phyloP scores from a whole-genome alignment of 169 alveolate genomes.

The Plasmodium sp. region DNA sequence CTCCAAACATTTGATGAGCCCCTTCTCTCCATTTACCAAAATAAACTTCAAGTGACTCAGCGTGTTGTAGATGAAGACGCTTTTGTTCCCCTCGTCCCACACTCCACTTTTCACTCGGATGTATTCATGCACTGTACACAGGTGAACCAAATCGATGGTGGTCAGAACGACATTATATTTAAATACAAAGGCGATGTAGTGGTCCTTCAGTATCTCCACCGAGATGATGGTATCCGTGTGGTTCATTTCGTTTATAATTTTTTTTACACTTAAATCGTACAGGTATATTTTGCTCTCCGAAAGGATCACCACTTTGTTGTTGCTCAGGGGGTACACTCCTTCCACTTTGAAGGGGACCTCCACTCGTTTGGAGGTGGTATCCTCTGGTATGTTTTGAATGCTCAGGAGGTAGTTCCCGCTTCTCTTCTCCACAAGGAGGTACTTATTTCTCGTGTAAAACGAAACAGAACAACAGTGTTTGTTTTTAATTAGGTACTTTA shows the following conservation, averaged over 20 bases:
- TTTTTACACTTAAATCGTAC: constrained; percentile 56
- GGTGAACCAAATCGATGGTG: constrained; percentile 74
- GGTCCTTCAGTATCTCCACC: constrained; percentile 73
- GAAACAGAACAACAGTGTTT: constrained; percentile 37
- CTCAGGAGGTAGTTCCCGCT: constrained; percentile 15
- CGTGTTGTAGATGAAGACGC: constrained; percentile 76
- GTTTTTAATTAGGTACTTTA: constrained; percentile 22
- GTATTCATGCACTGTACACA: constrained; percentile 75
- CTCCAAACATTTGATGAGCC: constrained; percentile 59
- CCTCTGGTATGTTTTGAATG: constrained; percentile 70
- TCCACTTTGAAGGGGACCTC: constrained; percentile 48
- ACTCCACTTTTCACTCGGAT: constrained; percentile 79
- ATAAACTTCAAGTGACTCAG: constrained; percentile 62
- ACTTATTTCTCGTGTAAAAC: constrained; percentile 58
- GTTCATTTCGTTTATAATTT: constrained; percentile 27
- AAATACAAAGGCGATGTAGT: constrained; percentile 77
- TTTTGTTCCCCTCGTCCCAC: constrained; percentile 78
- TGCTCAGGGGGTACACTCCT: constrained; percentile 29
- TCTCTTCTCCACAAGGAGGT: constrained; percentile 60
- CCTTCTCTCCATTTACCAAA: constrained; percentile 58
- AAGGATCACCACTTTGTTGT: constrained; percentile 27
- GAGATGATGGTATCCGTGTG: constrained; percentile 77
- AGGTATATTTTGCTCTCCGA: constrained; percentile 49
- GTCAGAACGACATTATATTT: constrained; percentile 77
- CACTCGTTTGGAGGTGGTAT: constrained; percentile 23